Conservation (phyloP, 164 flowering plant species). For the Akebia trifoliata region DNA sequence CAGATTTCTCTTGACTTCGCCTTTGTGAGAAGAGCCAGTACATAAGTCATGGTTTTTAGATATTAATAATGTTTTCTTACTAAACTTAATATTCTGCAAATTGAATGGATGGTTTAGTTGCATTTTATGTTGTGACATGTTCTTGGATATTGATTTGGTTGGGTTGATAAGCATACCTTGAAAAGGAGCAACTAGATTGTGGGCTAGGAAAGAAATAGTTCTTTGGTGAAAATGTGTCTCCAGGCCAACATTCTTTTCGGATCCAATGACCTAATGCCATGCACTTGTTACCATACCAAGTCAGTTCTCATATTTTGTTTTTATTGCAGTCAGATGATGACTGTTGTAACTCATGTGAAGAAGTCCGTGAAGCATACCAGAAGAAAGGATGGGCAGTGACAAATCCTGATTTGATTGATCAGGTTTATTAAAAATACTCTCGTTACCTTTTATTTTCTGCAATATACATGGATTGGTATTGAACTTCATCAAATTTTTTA, state of each 20-base stretch:
- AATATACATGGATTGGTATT: not conserved
- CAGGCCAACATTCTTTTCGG: not conserved
- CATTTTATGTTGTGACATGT: not conserved
- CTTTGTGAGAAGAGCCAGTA: too few species aligned
- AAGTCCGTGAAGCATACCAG: constrained; percentile 70
- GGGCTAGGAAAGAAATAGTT: not conserved
- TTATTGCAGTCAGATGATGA: constrained; percentile 57
- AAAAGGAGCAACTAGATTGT: not conserved
- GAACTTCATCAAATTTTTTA: not conserved
- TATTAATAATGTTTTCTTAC: not conserved
- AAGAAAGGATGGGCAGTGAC: constrained; percentile 74
- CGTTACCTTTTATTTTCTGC: not conserved
- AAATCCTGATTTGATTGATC: constrained; percentile 70
- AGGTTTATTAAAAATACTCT: constrained; percentile 33
- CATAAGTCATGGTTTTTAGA: not conserved
- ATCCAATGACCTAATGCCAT: not conserved
- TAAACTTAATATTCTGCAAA: not conserved
- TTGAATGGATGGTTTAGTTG: not conserved
- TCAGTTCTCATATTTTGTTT: not conserved
- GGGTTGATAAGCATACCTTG: not conserved
- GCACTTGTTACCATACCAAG: not conserved
- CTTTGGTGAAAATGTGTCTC: not conserved
- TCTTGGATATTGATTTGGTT: not conserved
- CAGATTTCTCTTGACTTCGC: too few species aligned
- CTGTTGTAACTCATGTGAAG: constrained; percentile 80